Evolutionary conservation across 2,329 filamentous ascomycete species (phyloP).

Genomic region (Endoconidiophora laricicola): DNA sequence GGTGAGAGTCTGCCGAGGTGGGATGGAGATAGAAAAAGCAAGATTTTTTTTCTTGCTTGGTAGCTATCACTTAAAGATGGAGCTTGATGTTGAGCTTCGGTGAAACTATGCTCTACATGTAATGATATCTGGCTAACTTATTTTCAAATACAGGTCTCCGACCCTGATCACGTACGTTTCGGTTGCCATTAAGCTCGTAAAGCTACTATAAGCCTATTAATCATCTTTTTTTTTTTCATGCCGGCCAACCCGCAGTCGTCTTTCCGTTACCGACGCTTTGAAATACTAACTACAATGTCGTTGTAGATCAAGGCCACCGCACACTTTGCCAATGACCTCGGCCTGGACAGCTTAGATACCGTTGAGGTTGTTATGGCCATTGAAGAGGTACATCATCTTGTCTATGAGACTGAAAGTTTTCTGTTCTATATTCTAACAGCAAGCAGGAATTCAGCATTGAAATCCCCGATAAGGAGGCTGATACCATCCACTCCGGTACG

Average conservation of each 20-base stretch:
- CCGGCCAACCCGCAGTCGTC: neutral
- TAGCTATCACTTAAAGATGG: no score
- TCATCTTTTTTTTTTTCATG: no score
- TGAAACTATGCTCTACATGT: neutral
- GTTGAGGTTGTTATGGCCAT: conserved; percentile 99
- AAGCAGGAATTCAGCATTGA: conserved; percentile 63
- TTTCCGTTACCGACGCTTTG: conserved; percentile 10
- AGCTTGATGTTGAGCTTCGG: no score
- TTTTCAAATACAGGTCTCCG: conserved; percentile 41
- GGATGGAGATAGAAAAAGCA: conserved; percentile 1
- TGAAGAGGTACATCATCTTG: conserved; percentile 55
- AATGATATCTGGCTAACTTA: neutral
- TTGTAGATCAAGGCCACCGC: conserved; percentile 61
- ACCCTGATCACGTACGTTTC: conserved; percentile 41
- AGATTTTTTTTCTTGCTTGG: conserved; percentile 14
- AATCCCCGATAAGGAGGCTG: conserved; percentile 94
- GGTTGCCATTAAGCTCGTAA: neutral
- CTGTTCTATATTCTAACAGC: neutral
- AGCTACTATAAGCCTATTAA: neutral
- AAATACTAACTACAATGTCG: neutral
- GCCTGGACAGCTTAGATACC: conserved; percentile 91
- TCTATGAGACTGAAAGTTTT: neutral
- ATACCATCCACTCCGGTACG: conserved; percentile 85
- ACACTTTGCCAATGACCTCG: conserved; percentile 95
- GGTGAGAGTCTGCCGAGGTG: conserved; percentile 22